These are phyloP conservation scores for Botrytis porri DNA, from an alignment of 2,329 filamentous ascomycete genomes.

Conservation along the genomic window DNA sequence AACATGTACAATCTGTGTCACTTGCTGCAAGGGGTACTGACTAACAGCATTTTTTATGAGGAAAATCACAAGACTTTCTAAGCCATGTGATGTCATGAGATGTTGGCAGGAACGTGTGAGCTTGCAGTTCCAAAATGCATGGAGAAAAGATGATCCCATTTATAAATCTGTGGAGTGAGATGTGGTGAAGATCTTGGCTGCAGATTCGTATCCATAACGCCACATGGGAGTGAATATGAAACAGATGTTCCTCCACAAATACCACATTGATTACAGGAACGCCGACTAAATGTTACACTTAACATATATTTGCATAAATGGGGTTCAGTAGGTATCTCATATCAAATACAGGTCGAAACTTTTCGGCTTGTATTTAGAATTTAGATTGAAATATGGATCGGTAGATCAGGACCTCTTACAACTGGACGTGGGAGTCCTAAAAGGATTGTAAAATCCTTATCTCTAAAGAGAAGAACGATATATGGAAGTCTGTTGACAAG, in stretches of 20 bases:
- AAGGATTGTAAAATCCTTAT: constrained; percentile 24
- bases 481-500: background rate
- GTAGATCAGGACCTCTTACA: constrained; percentile 25
- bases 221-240: background rate
- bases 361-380: constrained; percentile 20
- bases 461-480: background rate
- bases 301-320: background rate
- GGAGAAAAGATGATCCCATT: background rate
- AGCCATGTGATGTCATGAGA: background rate
- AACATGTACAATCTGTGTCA: background rate
- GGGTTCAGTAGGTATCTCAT: too few species aligned
- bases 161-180: background rate
- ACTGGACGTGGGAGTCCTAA: constrained; percentile 28
- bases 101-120: background rate
- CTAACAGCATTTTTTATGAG: background rate
- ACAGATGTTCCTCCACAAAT: background rate
- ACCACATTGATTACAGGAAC: background rate
- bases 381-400: constrained; percentile 24
- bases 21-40: constrained; percentile 2
- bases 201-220: background rate
- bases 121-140: too few species aligned
- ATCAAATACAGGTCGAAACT: background rate
- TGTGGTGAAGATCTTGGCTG: background rate
- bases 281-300: background rate
- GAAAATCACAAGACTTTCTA: background rate